Conservation (phyloP, 768 basidiomycete species). For the Panaeolus cyanescens region DNA sequence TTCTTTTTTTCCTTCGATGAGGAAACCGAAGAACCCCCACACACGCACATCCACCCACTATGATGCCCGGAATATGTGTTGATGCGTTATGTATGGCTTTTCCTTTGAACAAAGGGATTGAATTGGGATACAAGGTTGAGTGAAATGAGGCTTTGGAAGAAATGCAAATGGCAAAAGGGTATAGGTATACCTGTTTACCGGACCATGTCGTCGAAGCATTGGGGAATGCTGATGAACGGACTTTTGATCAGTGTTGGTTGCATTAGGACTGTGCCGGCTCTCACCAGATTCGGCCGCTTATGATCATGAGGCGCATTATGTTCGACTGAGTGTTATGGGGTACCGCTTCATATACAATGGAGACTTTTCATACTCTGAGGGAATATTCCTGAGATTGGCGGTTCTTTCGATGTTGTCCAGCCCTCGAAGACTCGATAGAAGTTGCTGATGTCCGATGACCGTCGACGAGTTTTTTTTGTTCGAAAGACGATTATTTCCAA, state of each 20-base stretch:
- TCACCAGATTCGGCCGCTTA: neutral
- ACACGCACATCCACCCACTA: too few species aligned
- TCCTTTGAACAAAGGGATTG: too few species aligned
- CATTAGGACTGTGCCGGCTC: neutral
- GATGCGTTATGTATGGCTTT: neutral
- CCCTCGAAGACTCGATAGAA: neutral
- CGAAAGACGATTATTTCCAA: neutral
- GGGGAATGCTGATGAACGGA: neutral
- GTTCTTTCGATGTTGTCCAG: neutral
- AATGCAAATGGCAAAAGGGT: neutral
- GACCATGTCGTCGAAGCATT: neutral
- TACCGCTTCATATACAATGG: conserved; percentile 1
- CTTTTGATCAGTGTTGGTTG: neutral
- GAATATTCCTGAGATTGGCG: neutral
- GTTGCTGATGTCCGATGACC: neutral
- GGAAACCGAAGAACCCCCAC: neutral
- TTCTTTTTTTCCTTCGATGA: too few species aligned
- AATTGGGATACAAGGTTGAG: neutral
- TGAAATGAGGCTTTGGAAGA: neutral
- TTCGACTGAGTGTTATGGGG: neutral
- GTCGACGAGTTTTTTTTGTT: neutral
- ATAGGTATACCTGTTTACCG: too few species aligned
- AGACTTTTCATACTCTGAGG: neutral
- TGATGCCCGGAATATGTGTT: neutral
- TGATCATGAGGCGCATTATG: conserved; percentile 2